phyloP scores from a whole-genome alignment of 2,329 filamentous ascomycete genomes.

The Aspergillus puulaauensis region DNA sequence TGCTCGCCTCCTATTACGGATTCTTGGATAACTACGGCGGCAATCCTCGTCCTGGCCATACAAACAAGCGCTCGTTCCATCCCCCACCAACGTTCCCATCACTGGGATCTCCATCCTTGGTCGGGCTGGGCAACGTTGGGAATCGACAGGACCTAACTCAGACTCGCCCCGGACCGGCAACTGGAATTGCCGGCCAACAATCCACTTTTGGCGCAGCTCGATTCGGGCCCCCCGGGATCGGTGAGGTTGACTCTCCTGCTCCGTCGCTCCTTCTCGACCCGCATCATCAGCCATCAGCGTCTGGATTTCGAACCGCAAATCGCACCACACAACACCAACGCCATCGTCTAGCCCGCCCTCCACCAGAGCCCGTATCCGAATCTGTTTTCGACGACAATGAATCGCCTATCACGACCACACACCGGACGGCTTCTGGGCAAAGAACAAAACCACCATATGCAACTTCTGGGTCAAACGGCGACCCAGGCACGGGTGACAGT shows the following conservation, averaged over 20 bases:
- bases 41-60: slow-evolving; percentile 65
- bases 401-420: slow-evolving; percentile 16
- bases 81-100: slow-evolving; percentile 74
- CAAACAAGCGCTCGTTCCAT: slow-evolving; percentile 60
- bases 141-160: slow-evolving; percentile 29
- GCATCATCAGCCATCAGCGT: slow-evolving; percentile 45
- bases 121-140: slow-evolving; percentile 47
- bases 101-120: slow-evolving; percentile 59
- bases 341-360: slow-evolving; percentile 29
- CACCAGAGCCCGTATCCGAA: slow-evolving; percentile 25
- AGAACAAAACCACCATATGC: slow-evolving; percentile 15
- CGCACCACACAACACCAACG: slow-evolving; percentile 28
- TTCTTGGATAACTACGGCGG: slow-evolving; percentile 90
- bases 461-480: slow-evolving; percentile 35
- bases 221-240: slow-evolving; percentile 23
- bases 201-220: slow-evolving; percentile 29
- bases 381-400: slow-evolving; percentile 34
- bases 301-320: slow-evolving; percentile 33
- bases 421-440: slow-evolving; percentile 15
- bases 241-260: slow-evolving; percentile 37
- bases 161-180: slow-evolving; percentile 18
- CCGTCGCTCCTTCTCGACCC: slow-evolving; percentile 48
- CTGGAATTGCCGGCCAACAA: slow-evolving; percentile 25
- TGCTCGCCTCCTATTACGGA: slow-evolving; percentile 94
- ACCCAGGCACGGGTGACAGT: slow-evolving; percentile 49